These are phyloP conservation scores for Pseudovirgaria hyperparasitica DNA, from an alignment of 2,329 filamentous ascomycete genomes.

Conservation along the genomic window DNA sequence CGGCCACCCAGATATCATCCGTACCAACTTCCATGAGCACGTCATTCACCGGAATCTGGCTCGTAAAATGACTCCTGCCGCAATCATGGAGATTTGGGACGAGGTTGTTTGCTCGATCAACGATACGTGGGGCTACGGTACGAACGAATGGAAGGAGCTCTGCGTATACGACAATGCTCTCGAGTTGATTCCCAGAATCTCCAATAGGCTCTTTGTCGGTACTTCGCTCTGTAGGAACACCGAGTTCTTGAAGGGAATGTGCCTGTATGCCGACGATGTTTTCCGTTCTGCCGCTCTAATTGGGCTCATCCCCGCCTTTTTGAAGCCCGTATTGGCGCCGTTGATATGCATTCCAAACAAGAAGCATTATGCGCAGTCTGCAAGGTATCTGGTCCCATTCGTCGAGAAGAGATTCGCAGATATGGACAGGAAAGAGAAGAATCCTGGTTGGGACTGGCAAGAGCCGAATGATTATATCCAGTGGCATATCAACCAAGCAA, in stretches of 20 bases:
- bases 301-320: conserved; percentile 33
- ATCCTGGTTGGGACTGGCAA: conserved; percentile 30
- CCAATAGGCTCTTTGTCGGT: conserved; percentile 33
- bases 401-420: conserved; percentile 37
- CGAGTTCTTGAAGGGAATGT: conserved; percentile 34
- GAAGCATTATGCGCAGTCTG: conserved; percentile 33
- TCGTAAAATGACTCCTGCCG: no score
- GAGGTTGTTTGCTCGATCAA: no score
- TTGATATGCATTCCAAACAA: conserved; percentile 34
- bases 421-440: conserved; percentile 32
- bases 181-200: conserved; percentile 28
- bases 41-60: no score
- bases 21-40: no score
- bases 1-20: no score
- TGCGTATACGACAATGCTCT: no score
- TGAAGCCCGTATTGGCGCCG: conserved; percentile 38
- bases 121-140: no score
- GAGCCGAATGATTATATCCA: conserved; percentile 45
- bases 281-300: conserved; percentile 22
- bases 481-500: conserved; percentile 43
- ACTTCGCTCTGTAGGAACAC: conserved; percentile 32
- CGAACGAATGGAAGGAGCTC: no score
- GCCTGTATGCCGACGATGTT: conserved; percentile 38
- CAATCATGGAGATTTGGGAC: no score
- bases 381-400: conserved; percentile 32